A percentile compares a stretch with the other conserved stretches of the same genome.
phyloP scores from a whole-genome alignment of 1,139 yeast genomes.

The Yamadazyma conglobata region DNA sequence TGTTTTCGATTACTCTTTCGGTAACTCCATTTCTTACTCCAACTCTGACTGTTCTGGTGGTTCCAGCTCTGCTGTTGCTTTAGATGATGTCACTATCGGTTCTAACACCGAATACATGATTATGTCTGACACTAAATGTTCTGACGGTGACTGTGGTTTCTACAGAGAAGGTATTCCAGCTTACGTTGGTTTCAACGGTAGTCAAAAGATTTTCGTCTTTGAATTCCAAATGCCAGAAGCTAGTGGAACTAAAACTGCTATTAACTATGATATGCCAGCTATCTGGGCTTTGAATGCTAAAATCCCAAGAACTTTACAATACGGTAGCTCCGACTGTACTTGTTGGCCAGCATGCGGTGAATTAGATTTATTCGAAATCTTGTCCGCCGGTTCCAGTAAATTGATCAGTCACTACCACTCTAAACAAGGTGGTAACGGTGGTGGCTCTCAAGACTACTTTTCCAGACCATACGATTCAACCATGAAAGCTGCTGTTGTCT shows the following conservation, averaged over 20 bases:
- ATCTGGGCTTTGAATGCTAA: conserved; percentile 75
- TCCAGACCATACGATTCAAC: conserved; percentile 73
- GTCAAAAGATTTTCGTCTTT: conserved; percentile 64
- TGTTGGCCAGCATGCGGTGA: conserved; percentile 82
- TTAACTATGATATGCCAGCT: conserved; percentile 67
- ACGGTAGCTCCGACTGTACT: conserved; percentile 60
- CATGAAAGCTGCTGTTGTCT: conserved; percentile 87
- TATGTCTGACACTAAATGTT: conserved; percentile 57
- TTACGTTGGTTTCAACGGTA: conserved; percentile 67
- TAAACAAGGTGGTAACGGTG: conserved; percentile 74
- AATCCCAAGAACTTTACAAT: conserved; percentile 77
- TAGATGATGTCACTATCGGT: conserved; percentile 47
- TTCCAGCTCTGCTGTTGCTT: conserved; percentile 56
- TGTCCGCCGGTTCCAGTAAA: conserved; percentile 65
- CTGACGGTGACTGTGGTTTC: conserved; percentile 57
- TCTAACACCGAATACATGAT: conserved; percentile 61
- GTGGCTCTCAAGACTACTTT: conserved; percentile 87
- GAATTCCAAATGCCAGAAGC: conserved; percentile 65
- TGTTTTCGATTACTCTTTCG: conserved; percentile 77
- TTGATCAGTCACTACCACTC: conserved; percentile 82
- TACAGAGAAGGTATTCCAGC: conserved; percentile 73
- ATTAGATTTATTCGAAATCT: conserved; percentile 75
- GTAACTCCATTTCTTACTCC: conserved; percentile 86
- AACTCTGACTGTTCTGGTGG: conserved; percentile 71
- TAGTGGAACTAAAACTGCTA: conserved; percentile 24